These are phyloP conservation scores for Candida sp. DNA, from an alignment of 1,139 yeast genomes.

Conservation along the genomic window DNA sequence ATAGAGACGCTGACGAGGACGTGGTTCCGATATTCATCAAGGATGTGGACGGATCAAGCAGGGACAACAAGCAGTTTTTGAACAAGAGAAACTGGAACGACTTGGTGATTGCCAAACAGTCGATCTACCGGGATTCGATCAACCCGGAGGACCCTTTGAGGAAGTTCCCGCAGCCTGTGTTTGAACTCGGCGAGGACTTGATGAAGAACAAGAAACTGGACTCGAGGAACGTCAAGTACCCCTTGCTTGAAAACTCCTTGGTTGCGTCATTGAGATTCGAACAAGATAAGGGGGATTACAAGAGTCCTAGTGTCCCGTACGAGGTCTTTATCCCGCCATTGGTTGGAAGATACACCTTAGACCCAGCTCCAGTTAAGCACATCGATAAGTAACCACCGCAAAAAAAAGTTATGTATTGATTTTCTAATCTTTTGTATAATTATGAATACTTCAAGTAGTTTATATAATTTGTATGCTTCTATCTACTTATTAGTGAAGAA, in stretches of 20 bases:
- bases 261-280: slow-evolving; percentile 79
- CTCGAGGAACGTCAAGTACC: slow-evolving; percentile 43
- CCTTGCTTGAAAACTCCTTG: slow-evolving; percentile 60
- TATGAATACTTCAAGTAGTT: neutral
- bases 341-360: slow-evolving; percentile 35
- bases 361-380: slow-evolving; percentile 40
- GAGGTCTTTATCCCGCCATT: slow-evolving; percentile 74
- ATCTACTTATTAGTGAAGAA: slow-evolving; percentile 49
- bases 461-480: neutral
- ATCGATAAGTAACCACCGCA: slow-evolving; percentile 7
- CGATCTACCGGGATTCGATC: slow-evolving; percentile 22
- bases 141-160: slow-evolving; percentile 14
- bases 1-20: slow-evolving; percentile 73
- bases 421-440: neutral
- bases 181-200: slow-evolving; percentile 10
- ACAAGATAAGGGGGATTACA: slow-evolving; percentile 51
- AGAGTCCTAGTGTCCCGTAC: slow-evolving; percentile 66
- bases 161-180: slow-evolving; percentile 36
- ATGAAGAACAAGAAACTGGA: slow-evolving; percentile 15
- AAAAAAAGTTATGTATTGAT: neutral
- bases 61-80: slow-evolving; percentile 65
- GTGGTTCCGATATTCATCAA: slow-evolving; percentile 69
- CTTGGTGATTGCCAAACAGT: slow-evolving; percentile 42
- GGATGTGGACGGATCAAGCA: slow-evolving; percentile 61
- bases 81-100: slow-evolving; percentile 83